These are phyloP conservation scores for Apiospora sp. DNA, from an alignment of 2,329 filamentous ascomycete species.

Conservation along the genomic window DNA sequence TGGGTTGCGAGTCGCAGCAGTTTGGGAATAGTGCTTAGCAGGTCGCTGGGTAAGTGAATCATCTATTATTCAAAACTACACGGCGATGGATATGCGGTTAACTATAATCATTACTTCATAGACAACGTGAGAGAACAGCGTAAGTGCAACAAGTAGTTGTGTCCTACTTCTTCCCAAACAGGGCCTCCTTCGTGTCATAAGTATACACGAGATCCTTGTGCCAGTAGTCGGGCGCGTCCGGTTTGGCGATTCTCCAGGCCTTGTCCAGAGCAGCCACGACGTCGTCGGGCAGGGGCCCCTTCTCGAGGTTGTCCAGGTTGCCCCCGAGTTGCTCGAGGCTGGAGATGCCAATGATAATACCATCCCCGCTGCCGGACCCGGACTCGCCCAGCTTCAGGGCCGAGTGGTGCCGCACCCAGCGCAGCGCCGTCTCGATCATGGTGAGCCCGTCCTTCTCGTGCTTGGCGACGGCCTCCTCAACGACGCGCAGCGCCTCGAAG, in stretches of 20 bases:
- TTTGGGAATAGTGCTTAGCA: too few species aligned
- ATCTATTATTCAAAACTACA: too few species aligned
- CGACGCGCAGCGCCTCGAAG: constrained; percentile 69
- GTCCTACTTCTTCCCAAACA: constrained; percentile 59
- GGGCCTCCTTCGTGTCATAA: constrained; percentile 68
- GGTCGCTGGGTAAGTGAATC: too few species aligned
- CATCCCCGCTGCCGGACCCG: constrained; percentile 60
- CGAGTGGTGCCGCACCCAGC: constrained; percentile 79
- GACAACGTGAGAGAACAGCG: too few species aligned
- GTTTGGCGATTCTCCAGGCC: constrained; percentile 78
- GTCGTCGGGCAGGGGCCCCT: constrained; percentile 78
- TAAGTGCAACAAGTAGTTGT: too few species aligned
- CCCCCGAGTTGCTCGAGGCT: constrained; percentile 63
- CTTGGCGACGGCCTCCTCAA: constrained; percentile 73
- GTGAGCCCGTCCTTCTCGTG: constrained; percentile 62
- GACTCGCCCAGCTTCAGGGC: constrained; percentile 44
- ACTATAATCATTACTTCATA: too few species aligned
- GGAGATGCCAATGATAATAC: constrained; percentile 67
- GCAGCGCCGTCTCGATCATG: constrained; percentile 75
- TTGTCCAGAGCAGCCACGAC: constrained; percentile 78
- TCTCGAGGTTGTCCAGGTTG: constrained; percentile 66
- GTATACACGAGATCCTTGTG: constrained; percentile 70
- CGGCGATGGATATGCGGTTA: too few species aligned
- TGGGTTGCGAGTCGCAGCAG: too few species aligned
- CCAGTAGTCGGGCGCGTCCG: constrained; percentile 61